Conservation (phyloP, 2,329 filamentous ascomycete species). For the Diaporthe velutina region DNA sequence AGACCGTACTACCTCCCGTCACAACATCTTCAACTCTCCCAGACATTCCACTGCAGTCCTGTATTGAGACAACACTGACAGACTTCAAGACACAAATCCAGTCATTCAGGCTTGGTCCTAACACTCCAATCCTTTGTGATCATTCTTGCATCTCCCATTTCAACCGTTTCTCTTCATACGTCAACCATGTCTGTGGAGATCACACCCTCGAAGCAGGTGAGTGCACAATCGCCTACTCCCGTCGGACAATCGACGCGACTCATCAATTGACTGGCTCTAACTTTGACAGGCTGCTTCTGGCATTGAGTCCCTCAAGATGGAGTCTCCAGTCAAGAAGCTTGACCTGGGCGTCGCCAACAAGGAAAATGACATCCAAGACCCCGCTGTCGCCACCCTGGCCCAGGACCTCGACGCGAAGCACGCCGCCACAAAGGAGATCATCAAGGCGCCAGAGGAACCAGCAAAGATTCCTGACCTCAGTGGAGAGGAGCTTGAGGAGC, state of each 20-base stretch:
- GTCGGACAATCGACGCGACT: constrained; percentile 40
- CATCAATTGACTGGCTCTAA: constrained; percentile 49
- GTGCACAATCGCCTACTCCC: constrained; percentile 32
- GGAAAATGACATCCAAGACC: constrained; percentile 77
- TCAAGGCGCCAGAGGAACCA: constrained; percentile 60
- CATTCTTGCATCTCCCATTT: neutral
- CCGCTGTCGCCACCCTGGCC: constrained; percentile 64
- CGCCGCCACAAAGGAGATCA: constrained; percentile 55
- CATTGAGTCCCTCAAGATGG: constrained; percentile 91
- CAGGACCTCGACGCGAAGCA: constrained; percentile 72
- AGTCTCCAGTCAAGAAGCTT: constrained; percentile 92
- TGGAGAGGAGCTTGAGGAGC: constrained; percentile 83
- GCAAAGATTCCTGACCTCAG: constrained; percentile 58
- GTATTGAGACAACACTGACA: constrained; percentile 9
- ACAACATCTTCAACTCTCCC: constrained; percentile 13
- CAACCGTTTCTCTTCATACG: constrained; percentile 52
- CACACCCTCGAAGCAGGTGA: constrained; percentile 50
- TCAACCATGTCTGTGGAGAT: constrained; percentile 79
- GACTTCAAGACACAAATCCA: constrained; percentile 3
- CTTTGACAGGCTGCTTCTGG: constrained; percentile 81
- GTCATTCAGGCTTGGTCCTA: constrained; percentile 7
- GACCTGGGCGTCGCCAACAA: constrained; percentile 81
- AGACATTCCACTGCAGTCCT: constrained; percentile 17
- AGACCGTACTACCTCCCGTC: constrained; percentile 22
- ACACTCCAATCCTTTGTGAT: constrained; percentile 23